Conservation (phyloP, 441 rosid species). For the Arabidopsis hybrid region DNA sequence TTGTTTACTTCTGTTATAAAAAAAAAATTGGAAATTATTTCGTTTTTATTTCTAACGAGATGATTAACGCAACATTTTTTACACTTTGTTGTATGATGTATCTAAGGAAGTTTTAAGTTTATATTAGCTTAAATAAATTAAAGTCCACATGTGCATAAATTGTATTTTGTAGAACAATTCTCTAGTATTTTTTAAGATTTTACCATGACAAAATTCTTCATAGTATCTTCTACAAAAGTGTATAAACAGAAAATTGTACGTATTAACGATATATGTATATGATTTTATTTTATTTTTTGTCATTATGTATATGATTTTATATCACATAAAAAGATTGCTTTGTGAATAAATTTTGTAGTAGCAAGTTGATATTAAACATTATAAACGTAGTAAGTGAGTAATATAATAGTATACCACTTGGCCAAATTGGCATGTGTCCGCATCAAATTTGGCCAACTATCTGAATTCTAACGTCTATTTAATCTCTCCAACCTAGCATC, state of each 20-base stretch:
- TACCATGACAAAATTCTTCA: constrained; percentile 1
- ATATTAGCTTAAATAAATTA: background rate
- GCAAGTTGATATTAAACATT: constrained; percentile 39
- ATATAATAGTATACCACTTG: constrained; percentile 33
- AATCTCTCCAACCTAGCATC: constrained; percentile 33
- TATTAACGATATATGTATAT: constrained; percentile 5
- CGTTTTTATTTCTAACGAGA: background rate
- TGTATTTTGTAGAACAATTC: background rate
- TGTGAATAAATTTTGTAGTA: constrained; percentile 14
- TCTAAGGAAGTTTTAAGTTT: background rate
- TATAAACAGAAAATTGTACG: background rate
- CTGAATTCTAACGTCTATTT: constrained; percentile 24
- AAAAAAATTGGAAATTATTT: background rate
- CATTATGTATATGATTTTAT: background rate
- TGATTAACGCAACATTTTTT: constrained; percentile 1
- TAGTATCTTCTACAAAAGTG: background rate
- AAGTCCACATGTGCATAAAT: background rate
- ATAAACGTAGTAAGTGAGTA: constrained; percentile 17
- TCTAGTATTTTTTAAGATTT: background rate
- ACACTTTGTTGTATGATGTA: constrained; percentile 29
- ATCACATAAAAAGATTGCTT: constrained; percentile 29
- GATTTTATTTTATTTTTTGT: too few species aligned
- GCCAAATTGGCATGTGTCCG: constrained; percentile 49
- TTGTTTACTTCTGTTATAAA: background rate
- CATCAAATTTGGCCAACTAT: constrained; percentile 42